Conservation (phyloP, 2,329 filamentous ascomycete species). For the Cylindrodendrum hubeiense region DNA sequence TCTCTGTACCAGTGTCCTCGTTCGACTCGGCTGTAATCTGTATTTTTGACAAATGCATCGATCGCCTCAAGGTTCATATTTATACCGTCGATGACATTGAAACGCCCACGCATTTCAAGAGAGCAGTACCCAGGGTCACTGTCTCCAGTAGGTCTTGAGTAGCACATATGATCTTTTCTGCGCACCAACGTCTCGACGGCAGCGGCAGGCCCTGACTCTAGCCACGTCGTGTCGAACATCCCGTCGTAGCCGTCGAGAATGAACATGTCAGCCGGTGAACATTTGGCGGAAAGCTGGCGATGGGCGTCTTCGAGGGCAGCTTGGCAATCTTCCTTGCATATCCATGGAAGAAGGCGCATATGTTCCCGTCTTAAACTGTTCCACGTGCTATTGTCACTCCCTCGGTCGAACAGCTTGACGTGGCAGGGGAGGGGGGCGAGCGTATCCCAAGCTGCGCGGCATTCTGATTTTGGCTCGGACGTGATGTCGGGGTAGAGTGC, state of each 20-base stretch:
- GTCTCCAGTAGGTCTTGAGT: slow-evolving; percentile 1
- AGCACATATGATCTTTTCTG: slow-evolving; percentile 4
- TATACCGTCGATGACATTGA: neutral
- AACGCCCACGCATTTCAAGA: slow-evolving; percentile 7
- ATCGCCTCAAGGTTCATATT: slow-evolving; percentile 2
- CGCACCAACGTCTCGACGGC: slow-evolving; percentile 6
- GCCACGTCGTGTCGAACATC: neutral
- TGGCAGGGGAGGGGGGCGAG: slow-evolving; percentile 6
- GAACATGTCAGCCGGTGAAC: slow-evolving; percentile 5
- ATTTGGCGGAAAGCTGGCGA: neutral
- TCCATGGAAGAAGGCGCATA: slow-evolving; percentile 9
- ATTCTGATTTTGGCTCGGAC: neutral
- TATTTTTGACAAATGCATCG: neutral
- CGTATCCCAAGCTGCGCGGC: slow-evolving; percentile 8
- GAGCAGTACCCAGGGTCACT: slow-evolving; percentile 9
- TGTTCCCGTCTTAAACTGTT: neutral
- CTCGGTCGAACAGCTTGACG: slow-evolving; percentile 14
- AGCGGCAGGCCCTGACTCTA: slow-evolving; percentile 1
- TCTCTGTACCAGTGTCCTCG: neutral
- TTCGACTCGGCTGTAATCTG: neutral
- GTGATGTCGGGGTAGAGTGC: slow-evolving; percentile 15
- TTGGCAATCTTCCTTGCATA: neutral
- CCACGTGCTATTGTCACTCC: slow-evolving; percentile 6
- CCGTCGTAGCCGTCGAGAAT: slow-evolving; percentile 4
- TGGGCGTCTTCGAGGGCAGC: slow-evolving; percentile 1